Evolutionary conservation across 1,284 basidiomycete genomes (phyloP).

Genomic region (Calocybe gambosa): DNA sequence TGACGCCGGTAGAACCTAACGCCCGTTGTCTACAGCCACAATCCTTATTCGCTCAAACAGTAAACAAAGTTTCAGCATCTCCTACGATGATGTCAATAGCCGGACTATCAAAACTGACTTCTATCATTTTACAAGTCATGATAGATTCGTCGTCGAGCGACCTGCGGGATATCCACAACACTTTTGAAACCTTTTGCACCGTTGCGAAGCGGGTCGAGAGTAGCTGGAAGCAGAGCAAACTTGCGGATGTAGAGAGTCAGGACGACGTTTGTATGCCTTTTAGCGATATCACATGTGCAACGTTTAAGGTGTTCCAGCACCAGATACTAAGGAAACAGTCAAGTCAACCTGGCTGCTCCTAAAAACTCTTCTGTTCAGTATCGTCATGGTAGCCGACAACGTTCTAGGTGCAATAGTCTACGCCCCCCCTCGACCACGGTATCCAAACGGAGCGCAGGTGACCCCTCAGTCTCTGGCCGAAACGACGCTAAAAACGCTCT

Average conservation of each 20-base stretch:
- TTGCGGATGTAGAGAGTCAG: constrained; percentile 29
- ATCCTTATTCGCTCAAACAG: constrained; percentile 6
- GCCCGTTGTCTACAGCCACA: background rate
- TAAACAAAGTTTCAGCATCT: constrained; percentile 11
- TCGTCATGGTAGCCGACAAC: constrained; percentile 60
- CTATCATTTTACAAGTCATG: constrained; percentile 13
- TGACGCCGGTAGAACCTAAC: constrained; percentile 11
- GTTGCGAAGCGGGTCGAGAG: constrained; percentile 39
- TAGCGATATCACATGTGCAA: background rate
- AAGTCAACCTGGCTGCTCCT: constrained; percentile 54
- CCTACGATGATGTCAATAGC: constrained; percentile 17
- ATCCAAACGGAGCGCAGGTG: constrained; percentile 11
- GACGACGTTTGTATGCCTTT: constrained; percentile 34
- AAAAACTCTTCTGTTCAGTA: constrained; percentile 66
- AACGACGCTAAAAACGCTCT: constrained; percentile 45
- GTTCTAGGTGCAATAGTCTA: constrained; percentile 52
- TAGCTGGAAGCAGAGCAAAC: constrained; percentile 45
- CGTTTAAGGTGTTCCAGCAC: constrained; percentile 17
- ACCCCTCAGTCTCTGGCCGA: constrained; percentile 44
- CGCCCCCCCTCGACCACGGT: constrained; percentile 28
- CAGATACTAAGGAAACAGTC: constrained; percentile 37
- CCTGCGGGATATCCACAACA: constrained; percentile 10
- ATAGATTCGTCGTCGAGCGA: constrained; percentile 12
- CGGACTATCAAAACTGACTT: constrained; percentile 16
- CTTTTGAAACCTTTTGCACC: constrained; percentile 7